Evolutionary conservation across 2,329 filamentous ascomycete species (phyloP), one percentile per base, ranked within the genome.

Genomic region (Cladosporium sp.): DNA sequence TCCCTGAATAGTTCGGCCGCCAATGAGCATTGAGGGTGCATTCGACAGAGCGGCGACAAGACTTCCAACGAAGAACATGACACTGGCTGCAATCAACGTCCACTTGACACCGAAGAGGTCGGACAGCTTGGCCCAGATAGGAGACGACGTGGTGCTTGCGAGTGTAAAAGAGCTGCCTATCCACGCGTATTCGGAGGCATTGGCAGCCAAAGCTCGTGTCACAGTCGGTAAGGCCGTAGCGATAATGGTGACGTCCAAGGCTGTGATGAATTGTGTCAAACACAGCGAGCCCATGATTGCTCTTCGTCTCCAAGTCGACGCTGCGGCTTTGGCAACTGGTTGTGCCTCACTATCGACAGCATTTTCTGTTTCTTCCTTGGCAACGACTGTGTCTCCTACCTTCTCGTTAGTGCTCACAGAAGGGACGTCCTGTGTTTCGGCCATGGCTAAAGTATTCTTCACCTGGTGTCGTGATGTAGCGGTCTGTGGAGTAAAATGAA

Each of bases 41-140:
- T 69, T 58, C 1, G 70, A 52, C 2, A 72, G 62, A 23, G 70
- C 71, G 11, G 70, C 65, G 2, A 69, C 62, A 16, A 72, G 46
- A n/a, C 70, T 71, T 3, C 70, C 70, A 4, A 65, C 59, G 21
- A 64, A 52, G 21, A 67, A 66, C 18, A 88, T 77, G 23, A 82
- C 76, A 65, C 88, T 88, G 21, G 86, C 86, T 2, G 83, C 70
- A 11, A 90, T 77, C 35, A 90, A 78, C 49, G 88, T 82, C 18
- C 83, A 83, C 70, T 90, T 91, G 46, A 88, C 80, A 1, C 88
- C 88, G 78, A 85, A 90, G 65, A 90, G 89, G 69, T 90, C 88
- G 49, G 85, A 86, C 26, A 88, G 77, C 72, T 89, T 89, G 21
- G 86, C 86, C 85, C 86, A 88, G 26, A 85, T 79, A 1, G 85